These are phyloP conservation scores for Verticillium alfalfae DNA, from an alignment of 2,329 filamentous ascomycete genomes.

Conservation along the genomic window DNA sequence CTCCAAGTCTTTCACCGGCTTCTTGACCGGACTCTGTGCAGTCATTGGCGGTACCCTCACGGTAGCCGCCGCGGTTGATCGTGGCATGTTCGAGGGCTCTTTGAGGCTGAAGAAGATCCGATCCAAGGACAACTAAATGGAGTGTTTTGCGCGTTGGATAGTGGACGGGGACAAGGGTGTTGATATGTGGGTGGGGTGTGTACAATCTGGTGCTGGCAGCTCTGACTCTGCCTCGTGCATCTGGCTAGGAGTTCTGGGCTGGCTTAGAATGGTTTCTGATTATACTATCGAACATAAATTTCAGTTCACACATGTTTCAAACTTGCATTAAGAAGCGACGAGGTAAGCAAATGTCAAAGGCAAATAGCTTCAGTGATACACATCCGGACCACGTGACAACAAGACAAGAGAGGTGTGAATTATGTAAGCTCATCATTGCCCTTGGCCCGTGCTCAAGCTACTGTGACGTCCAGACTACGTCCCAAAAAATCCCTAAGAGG, in stretches of 20 bases:
- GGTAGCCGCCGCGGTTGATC: constrained; percentile 88
- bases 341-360: too few relatives aligned
- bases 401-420: not conserved
- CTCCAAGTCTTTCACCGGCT: constrained; percentile 83
- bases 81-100: constrained; percentile 84
- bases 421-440: not conserved
- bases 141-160: not conserved
- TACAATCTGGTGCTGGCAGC: constrained; percentile 5
- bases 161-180: not conserved
- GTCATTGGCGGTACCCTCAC: constrained; percentile 93
- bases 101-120: constrained; percentile 83
- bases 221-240: constrained; percentile 8
- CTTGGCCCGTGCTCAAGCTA: not conserved
- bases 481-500: not conserved
- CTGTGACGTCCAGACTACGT: not conserved
- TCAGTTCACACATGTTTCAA: too few relatives aligned
- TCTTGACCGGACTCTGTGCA: constrained; percentile 89
- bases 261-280: not conserved
- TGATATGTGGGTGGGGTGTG: constrained; percentile 1
- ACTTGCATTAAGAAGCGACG: too few relatives aligned
- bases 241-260: constrained; percentile 11
- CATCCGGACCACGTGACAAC: not conserved
- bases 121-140: constrained; percentile 50
- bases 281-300: not conserved
- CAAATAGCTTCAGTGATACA: too few relatives aligned